Evolutionary conservation across 1,139 yeast species (phyloP), one percentile per base, ranked within the genome.

Genomic region (Blastobotrys buckinghamii): DNA sequence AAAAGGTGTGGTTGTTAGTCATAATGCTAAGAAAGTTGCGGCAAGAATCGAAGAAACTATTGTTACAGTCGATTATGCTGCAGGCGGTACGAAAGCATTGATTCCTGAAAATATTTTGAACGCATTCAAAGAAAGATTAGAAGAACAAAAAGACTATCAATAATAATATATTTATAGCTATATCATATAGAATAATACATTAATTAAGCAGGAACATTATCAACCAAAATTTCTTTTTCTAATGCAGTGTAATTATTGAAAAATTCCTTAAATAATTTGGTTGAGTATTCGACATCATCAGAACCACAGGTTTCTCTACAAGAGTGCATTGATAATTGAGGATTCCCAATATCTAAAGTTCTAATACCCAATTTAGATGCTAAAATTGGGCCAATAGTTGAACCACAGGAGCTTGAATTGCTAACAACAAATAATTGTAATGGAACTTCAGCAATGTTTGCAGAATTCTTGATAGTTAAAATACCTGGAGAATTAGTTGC

Each of bases 271-370:
- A 85, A 87, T 55, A 90, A 72, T 45, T 70, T 69, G 44, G 79
- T 75, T 52, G 88, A 78, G 54, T 75, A 74, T 41, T 73, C 80
- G 35, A 90, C 73, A 68, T 90, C 97, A 46, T 70, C 73, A 17
- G 88, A 68, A 8, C 97, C 97, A 36, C 95, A 92, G 2, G 96
- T 90, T 67, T 92, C 98, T 66, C 98, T 78, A 52, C 88, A 84
- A 1, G 96, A 85, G 64, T 92, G 98, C 98, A 92, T 92, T 49
- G 95, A 83, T 59, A 92, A 73, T 64, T 90, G 95, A 1, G 97
- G 96, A 63, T 88, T 89, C 49, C 98, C 98, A 51, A 92, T 71
- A 67, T 92, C 98, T 53, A 92, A 70, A 2, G 97, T 88, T 63
- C 95, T 77, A 43, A 92, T 77, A 46, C 98, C 98, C 44, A 92